Evolutionary conservation across 805 yeast species (phyloP).

Genomic region (Candida lessepsii): DNA sequence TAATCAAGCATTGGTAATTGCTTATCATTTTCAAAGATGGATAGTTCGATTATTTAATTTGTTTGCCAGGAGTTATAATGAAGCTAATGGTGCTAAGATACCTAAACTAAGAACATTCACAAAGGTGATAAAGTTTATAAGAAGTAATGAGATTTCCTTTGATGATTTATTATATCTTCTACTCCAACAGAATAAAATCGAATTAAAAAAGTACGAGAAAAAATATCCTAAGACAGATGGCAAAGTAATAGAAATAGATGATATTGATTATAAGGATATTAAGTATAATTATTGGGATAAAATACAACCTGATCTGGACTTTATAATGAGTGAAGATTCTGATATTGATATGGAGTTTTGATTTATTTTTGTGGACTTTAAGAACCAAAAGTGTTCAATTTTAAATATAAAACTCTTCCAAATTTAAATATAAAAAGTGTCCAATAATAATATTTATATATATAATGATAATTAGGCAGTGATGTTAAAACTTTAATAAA

Average conservation of each 20-base stretch:
- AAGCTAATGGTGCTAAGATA: slow-evolving; percentile 14
- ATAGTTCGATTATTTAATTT: slow-evolving; percentile 33
- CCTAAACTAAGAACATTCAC: slow-evolving; percentile 22
- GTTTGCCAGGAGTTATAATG: slow-evolving; percentile 31
- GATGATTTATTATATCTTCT: slow-evolving; percentile 26
- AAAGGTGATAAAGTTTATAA: slow-evolving; percentile 23
- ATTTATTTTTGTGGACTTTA: no score
- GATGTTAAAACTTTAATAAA: no score
- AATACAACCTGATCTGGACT: slow-evolving; percentile 15
- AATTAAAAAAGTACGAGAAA: slow-evolving; percentile 15
- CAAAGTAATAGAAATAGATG: slow-evolving; percentile 5
- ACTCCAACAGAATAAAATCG: slow-evolving; percentile 26
- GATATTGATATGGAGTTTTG: not conserved
- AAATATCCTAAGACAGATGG: not conserved
- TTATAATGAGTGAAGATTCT: slow-evolving; percentile 12
- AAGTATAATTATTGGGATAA: slow-evolving; percentile 40
- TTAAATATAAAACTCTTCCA: no score
- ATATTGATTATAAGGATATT: slow-evolving; percentile 19
- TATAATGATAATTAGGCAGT: no score
- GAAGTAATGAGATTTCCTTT: slow-evolving; percentile 19
- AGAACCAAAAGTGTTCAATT: no score
- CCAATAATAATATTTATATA: no score
- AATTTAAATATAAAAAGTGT: no score
- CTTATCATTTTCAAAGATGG: slow-evolving; percentile 37
- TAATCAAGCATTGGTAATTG: slow-evolving; percentile 23